phyloP scores from a whole-genome alignment of 106 monocot genomes.

The Amphibolis antarctica region DNA sequence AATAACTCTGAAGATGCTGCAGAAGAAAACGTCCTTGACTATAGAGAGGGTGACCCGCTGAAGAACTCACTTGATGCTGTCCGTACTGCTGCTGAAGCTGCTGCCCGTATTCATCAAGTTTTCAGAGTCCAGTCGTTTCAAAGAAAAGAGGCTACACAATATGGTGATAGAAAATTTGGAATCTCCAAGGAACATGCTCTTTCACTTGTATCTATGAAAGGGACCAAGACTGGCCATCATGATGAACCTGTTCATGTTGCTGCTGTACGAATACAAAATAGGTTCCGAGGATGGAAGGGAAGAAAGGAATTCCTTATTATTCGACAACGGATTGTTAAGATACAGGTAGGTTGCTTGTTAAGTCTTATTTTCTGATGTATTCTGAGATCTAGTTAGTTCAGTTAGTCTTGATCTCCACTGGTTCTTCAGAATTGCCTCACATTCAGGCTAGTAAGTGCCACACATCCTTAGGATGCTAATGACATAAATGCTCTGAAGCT shows the following conservation, averaged over 20 bases:
- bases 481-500: too few relatives aligned
- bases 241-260: slow-evolving; percentile 54
- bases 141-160: slow-evolving; percentile 60
- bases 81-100: slow-evolving; percentile 74
- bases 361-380: not conserved
- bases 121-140: slow-evolving; percentile 85
- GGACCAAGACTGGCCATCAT: slow-evolving; percentile 26
- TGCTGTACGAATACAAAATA: slow-evolving; percentile 81
- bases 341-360: slow-evolving; percentile 40
- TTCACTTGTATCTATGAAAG: slow-evolving; percentile 39
- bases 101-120: slow-evolving; percentile 81
- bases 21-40: slow-evolving; percentile 13
- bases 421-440: too few relatives aligned
- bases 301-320: slow-evolving; percentile 77
- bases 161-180: slow-evolving; percentile 38
- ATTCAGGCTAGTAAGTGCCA: too few relatives aligned
- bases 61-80: slow-evolving; percentile 67
- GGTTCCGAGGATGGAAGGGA: slow-evolving; percentile 97
- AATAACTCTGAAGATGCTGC: slow-evolving; percentile 23
- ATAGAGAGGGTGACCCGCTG: slow-evolving; percentile 29
- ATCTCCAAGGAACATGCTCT: slow-evolving; percentile 62
- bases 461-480: too few relatives aligned
- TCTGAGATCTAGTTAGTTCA: not conserved
- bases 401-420: too few relatives aligned
- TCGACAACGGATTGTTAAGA: slow-evolving; percentile 76